phyloP scores from a whole-genome alignment of 2,329 filamentous ascomycete species.

The Emmonsiellopsis sp. region DNA sequence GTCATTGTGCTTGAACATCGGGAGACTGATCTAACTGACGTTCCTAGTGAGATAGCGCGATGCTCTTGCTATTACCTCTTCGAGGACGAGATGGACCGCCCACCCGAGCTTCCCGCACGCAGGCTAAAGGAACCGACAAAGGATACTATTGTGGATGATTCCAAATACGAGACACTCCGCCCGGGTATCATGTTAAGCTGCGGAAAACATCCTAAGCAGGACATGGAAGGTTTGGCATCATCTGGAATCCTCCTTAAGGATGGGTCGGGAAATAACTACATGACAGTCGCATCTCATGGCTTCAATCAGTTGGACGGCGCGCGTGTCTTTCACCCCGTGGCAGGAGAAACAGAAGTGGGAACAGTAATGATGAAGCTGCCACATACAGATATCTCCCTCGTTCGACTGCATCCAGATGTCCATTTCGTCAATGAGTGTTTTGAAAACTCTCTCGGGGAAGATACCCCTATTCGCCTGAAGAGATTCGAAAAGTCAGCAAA shows the following conservation, averaged over 20 bases:
- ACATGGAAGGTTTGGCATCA: neutral
- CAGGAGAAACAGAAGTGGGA: neutral
- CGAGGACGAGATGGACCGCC: slow-evolving; percentile 2
- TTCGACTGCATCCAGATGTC: neutral
- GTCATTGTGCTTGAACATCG: slow-evolving; percentile 8
- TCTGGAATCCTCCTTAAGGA: slow-evolving; percentile 8
- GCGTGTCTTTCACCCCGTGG: slow-evolving; percentile 5
- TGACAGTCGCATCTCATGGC: neutral
- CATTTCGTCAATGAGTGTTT: slow-evolving; percentile 2
- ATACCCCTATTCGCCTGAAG: neutral
- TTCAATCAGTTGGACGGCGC: slow-evolving; percentile 1
- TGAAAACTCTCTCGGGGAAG: neutral
- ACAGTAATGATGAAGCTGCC: neutral
- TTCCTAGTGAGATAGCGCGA: slow-evolving; percentile 4
- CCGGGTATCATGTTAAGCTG: slow-evolving; percentile 8
- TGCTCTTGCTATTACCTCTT: slow-evolving; percentile 10
- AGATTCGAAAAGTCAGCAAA: slow-evolving; percentile 2
- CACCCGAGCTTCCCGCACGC: neutral
- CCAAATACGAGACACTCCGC: slow-evolving; percentile 3
- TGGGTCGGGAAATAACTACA: neutral
- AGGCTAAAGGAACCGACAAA: neutral
- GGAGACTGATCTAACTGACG: neutral
- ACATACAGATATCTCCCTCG: slow-evolving; percentile 3
- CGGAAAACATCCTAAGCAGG: neutral
- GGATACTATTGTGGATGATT: slow-evolving; percentile 2